Evolutionary conservation across 176 grass and related monocot genomes (phyloP).

Genomic region (Eremochloa ophiuroides): DNA sequence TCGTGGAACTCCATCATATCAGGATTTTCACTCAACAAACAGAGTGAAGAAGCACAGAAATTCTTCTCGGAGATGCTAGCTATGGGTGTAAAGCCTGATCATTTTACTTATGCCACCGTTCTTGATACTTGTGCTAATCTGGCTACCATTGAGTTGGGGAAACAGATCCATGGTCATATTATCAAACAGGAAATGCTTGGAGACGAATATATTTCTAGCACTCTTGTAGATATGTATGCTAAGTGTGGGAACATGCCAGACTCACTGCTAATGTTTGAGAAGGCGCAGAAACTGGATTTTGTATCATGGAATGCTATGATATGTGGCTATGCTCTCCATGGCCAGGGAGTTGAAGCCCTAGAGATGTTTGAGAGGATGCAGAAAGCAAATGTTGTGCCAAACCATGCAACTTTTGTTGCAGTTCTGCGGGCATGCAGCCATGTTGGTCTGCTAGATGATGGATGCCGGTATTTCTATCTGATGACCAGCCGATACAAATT

Average conservation of each 20-base stretch:
- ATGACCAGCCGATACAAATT: slow-evolving; percentile 59
- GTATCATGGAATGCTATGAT: slow-evolving; percentile 93
- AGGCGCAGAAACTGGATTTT: slow-evolving; percentile 56
- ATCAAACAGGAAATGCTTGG: slow-evolving; percentile 69
- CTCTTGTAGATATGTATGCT: slow-evolving; percentile 84
- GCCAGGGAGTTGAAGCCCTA: slow-evolving; percentile 68
- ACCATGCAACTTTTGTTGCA: slow-evolving; percentile 76
- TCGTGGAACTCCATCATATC: slow-evolving; percentile 85
- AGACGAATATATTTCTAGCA: slow-evolving; percentile 81
- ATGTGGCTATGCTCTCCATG: slow-evolving; percentile 81
- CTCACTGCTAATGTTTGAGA: slow-evolving; percentile 57
- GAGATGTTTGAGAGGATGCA: slow-evolving; percentile 86
- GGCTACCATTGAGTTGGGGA: slow-evolving; percentile 70
- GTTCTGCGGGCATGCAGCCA: slow-evolving; percentile 85
- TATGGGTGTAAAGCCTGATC: slow-evolving; percentile 53
- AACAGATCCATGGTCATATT: slow-evolving; percentile 76
- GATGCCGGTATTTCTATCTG: slow-evolving; percentile 58
- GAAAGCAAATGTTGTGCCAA: slow-evolving; percentile 61
- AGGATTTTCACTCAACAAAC: slow-evolving; percentile 76
- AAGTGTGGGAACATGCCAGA: slow-evolving; percentile 73
- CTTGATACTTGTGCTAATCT: slow-evolving; percentile 84
- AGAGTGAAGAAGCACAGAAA: slow-evolving; percentile 73
- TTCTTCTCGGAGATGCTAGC: slow-evolving; percentile 72
- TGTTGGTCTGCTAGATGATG: slow-evolving; percentile 69
- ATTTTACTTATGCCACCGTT: slow-evolving; percentile 74